These are phyloP conservation scores for Taxawa tesnikishii DNA, from an alignment of 2,329 filamentous ascomycete species.

Conservation along the genomic window DNA sequence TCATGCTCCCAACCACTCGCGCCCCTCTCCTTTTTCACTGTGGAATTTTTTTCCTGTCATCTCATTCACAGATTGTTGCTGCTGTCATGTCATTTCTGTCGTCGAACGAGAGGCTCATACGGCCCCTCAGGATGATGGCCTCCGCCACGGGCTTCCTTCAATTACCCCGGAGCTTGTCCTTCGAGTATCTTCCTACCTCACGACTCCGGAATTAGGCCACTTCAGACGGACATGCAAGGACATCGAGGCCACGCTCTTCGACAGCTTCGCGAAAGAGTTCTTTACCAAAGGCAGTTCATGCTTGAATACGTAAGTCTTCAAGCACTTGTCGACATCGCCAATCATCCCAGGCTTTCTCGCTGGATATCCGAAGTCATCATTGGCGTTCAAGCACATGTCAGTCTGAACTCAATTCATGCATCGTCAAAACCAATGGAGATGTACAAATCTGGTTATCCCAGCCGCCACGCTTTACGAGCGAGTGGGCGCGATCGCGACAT, in stretches of 20 bases:
- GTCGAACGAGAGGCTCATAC: too few relatives aligned
- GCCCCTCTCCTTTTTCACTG: too few relatives aligned
- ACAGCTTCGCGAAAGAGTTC: constrained; percentile 48
- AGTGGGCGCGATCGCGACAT: constrained; percentile 40
- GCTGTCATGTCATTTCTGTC: too few relatives aligned
- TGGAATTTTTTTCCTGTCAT: too few relatives aligned
- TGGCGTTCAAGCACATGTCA: too few relatives aligned
- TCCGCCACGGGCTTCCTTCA: constrained; percentile 10
- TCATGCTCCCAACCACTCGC: too few relatives aligned
- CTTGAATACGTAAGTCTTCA: constrained; percentile 44
- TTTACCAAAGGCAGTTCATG: constrained; percentile 58
- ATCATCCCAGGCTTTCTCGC: constrained; percentile 23
- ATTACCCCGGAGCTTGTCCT: constrained; percentile 47
- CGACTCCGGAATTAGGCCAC: constrained; percentile 42
- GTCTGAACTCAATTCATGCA: constrained; percentile 18
- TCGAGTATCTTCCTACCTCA: constrained; percentile 40
- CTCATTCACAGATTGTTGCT: too few relatives aligned
- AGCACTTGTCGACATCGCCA: constrained; percentile 32
- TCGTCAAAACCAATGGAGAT: neutral
- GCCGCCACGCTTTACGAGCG: constrained; percentile 13
- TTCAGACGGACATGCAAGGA: constrained; percentile 44
- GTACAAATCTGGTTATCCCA: constrained; percentile 11
- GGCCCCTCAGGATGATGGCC: too few relatives aligned
- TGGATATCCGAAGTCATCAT: constrained; percentile 39
- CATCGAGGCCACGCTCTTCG: constrained; percentile 42